These are phyloP conservation scores for Leptographium flavum DNA, from an alignment of 2,329 filamentous ascomycete species.

Conservation along the genomic window DNA sequence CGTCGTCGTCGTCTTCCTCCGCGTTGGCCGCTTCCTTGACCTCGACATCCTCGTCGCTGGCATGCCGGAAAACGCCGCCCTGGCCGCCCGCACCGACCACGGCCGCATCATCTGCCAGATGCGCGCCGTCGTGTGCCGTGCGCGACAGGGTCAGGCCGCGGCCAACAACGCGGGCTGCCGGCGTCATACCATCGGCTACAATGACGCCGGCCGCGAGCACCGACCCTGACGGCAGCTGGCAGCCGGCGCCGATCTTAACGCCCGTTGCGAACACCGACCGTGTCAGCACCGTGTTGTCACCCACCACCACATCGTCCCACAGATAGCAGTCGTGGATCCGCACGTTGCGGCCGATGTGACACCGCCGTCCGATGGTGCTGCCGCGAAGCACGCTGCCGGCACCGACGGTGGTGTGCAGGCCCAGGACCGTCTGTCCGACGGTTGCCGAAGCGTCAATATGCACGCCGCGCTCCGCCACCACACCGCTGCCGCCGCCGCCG, in stretches of 20 bases:
- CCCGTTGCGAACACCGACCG: slow-evolving; percentile 65
- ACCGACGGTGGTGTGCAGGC: slow-evolving; percentile 61
- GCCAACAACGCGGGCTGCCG: slow-evolving; percentile 2
- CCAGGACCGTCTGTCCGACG: slow-evolving; percentile 60
- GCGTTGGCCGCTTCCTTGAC: slow-evolving; percentile 32
- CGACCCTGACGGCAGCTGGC: slow-evolving; percentile 55
- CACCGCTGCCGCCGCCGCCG: too few species aligned
- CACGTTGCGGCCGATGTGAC: slow-evolving; percentile 76
- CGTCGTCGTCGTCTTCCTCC: slow-evolving; percentile 29
- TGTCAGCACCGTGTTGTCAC: slow-evolving; percentile 56
- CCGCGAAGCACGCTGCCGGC: slow-evolving; percentile 55
- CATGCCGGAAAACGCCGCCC: slow-evolving; percentile 27
- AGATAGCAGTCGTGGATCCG: slow-evolving; percentile 67
- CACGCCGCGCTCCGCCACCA: slow-evolving; percentile 70
- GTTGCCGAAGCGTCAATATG: slow-evolving; percentile 57
- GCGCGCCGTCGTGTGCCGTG: slow-evolving; percentile 22
- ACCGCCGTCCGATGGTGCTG: slow-evolving; percentile 71
- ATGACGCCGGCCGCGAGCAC: slow-evolving; percentile 68
- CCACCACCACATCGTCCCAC: slow-evolving; percentile 72
- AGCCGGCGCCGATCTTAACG: slow-evolving; percentile 55
- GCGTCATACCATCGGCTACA: slow-evolving; percentile 43
- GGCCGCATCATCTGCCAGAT: slow-evolving; percentile 24
- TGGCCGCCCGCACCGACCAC: slow-evolving; percentile 36
- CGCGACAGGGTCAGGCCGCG: slow-evolving; percentile 22
- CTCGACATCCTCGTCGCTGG: slow-evolving; percentile 22